A percentile compares a stretch with the other conserved stretches of the same genome.
Conservation (phyloP, 768 basidiomycete species). For the Suillus cothurnatus region DNA sequence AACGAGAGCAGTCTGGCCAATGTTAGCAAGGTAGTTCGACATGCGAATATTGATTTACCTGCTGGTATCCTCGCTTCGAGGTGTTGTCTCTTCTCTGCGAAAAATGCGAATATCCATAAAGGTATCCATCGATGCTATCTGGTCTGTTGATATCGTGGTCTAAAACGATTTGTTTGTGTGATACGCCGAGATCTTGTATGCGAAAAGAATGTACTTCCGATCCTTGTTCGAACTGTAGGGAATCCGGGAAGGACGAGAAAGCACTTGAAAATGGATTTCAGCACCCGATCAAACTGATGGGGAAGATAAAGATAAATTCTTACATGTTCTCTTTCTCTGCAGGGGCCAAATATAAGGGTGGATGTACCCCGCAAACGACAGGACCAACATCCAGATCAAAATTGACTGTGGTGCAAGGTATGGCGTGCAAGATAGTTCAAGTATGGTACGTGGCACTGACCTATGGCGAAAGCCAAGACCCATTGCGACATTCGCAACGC, state of each 20-base stretch:
- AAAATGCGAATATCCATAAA: constrained; percentile 81
- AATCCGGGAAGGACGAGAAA: constrained; percentile 92
- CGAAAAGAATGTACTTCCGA: constrained; percentile 86
- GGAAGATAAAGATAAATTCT: constrained; percentile 28
- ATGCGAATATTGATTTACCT: constrained; percentile 45
- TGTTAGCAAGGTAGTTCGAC: neutral
- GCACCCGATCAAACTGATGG: neutral
- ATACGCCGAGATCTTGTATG: constrained; percentile 54
- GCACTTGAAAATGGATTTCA: constrained; percentile 51
- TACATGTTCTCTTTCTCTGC: constrained; percentile 85
- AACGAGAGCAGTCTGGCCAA: constrained; percentile 52
- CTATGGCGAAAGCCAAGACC: constrained; percentile 69
- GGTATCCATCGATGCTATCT: constrained; percentile 57
- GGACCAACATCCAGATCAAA: constrained; percentile 91
- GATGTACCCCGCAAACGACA: constrained; percentile 69
- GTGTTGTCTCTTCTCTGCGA: constrained; percentile 64
- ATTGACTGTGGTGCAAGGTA: constrained; percentile 51
- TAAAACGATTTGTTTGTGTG: constrained; percentile 20
- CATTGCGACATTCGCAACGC: constrained; percentile 59
- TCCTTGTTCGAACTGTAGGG: constrained; percentile 82
- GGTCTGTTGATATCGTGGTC: constrained; percentile 36
- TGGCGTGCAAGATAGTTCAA: constrained; percentile 2
- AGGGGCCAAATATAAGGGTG: constrained; percentile 62
- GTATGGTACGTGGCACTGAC: constrained; percentile 34
- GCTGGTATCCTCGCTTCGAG: constrained; percentile 79